Conservation (phyloP, 2,329 filamentous ascomycete species). For the Fonsecaea erecta region DNA sequence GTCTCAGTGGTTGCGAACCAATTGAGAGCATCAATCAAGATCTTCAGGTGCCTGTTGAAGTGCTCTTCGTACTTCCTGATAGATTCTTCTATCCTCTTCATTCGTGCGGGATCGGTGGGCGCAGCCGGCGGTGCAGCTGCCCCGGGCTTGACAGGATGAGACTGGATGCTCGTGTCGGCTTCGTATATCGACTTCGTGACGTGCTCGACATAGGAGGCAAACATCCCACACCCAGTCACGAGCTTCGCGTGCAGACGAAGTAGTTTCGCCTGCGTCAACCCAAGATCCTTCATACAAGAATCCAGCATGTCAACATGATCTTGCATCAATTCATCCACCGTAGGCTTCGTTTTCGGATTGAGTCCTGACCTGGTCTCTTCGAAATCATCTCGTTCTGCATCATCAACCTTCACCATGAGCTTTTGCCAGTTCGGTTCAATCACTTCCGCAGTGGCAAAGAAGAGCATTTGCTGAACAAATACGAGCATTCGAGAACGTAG, state of each 20-base stretch:
- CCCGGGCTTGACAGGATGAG: slow-evolving; percentile 26
- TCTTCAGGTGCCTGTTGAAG: slow-evolving; percentile 89
- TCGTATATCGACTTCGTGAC: slow-evolving; percentile 83
- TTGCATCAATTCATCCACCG: slow-evolving; percentile 97
- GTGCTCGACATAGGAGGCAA: slow-evolving; percentile 85
- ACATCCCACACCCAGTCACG: slow-evolving; percentile 93
- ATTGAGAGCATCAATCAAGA: slow-evolving; percentile 89
- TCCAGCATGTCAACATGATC: slow-evolving; percentile 98
- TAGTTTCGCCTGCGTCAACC: slow-evolving; percentile 96
- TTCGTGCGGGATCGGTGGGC: slow-evolving; percentile 59
- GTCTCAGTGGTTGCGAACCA: slow-evolving; percentile 98
- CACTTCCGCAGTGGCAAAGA: slow-evolving; percentile 96
- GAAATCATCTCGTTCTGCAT: slow-evolving; percentile 49
- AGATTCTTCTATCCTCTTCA: slow-evolving; percentile 82
- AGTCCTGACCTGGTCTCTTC: slow-evolving; percentile 34
- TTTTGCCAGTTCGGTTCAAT: slow-evolving; percentile 97
- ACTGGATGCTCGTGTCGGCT: slow-evolving; percentile 64
- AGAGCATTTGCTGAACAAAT: slow-evolving; percentile 94
- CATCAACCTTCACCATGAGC: slow-evolving; percentile 82
- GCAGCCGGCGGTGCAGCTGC: slow-evolving; percentile 33
- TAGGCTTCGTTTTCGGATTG: slow-evolving; percentile 61
- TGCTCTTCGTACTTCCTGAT: slow-evolving; percentile 91
- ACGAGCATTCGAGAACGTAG: slow-evolving; percentile 92
- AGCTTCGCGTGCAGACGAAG: slow-evolving; percentile 95
- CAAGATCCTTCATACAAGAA: slow-evolving; percentile 97